Evolutionary conservation across 1,284 basidiomycete genomes (phyloP).

Genomic region (Puccinia sorghi): DNA sequence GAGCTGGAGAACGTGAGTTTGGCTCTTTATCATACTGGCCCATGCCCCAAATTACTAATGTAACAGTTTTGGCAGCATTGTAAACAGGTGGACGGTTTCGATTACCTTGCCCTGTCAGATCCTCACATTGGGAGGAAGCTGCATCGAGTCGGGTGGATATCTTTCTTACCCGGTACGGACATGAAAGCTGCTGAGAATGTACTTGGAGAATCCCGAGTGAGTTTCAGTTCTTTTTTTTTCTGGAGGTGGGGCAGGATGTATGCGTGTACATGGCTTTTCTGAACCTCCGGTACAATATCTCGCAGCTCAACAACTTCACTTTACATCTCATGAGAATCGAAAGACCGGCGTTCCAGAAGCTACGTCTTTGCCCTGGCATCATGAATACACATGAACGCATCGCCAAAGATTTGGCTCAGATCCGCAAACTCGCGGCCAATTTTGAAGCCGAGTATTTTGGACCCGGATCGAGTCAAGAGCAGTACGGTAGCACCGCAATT

Average conservation of each 20-base stretch:
- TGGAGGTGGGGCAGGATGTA: not conserved
- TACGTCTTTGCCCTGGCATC: constrained; percentile 76
- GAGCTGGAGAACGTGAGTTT: constrained; percentile 78
- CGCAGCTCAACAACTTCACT: constrained; percentile 86
- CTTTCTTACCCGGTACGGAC: constrained; percentile 77
- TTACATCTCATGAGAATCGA: constrained; percentile 80
- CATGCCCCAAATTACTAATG: constrained; percentile 55
- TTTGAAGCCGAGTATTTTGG: constrained; percentile 69
- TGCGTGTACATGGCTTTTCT: not conserved
- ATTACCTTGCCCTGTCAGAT: constrained; percentile 81
- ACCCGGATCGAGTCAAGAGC: constrained; percentile 54
- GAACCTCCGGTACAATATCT: not conserved
- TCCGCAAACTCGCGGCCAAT: constrained; percentile 68
- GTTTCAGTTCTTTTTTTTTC: constrained; percentile 25
- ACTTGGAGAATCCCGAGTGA: constrained; percentile 78
- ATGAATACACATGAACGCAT: constrained; percentile 75
- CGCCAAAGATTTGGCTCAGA: constrained; percentile 73
- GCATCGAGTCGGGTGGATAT: constrained; percentile 87
- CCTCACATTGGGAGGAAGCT: constrained; percentile 84
- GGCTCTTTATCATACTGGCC: constrained; percentile 57
- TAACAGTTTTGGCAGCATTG: constrained; percentile 56
- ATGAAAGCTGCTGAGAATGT: constrained; percentile 71
- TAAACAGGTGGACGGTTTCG: constrained; percentile 59
- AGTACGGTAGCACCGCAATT: constrained; percentile 53
- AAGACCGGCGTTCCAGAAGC: constrained; percentile 72